These are phyloP conservation scores for Pleurotus tuoliensis DNA, from an alignment of 768 basidiomycete species.

Conservation along the genomic window DNA sequence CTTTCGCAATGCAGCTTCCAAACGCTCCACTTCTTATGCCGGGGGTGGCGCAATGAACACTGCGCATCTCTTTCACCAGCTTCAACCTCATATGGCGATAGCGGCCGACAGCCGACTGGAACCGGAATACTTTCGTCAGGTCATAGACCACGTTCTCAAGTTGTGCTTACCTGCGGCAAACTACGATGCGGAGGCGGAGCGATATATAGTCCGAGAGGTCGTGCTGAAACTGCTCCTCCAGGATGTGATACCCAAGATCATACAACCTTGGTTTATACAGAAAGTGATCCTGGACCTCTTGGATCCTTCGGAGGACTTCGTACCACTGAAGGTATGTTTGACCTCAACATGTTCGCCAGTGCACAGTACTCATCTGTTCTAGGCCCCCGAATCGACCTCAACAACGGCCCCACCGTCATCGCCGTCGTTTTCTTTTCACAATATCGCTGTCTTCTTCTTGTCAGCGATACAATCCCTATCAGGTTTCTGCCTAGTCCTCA, in stretches of 20 bases:
- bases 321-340: conserved; percentile 24
- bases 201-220: conserved; percentile 82
- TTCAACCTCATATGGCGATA: conserved; percentile 84
- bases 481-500: conserved; percentile 61
- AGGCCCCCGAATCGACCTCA: conserved; percentile 19
- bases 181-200: conserved; percentile 72
- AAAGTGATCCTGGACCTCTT: conserved; percentile 63
- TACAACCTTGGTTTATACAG: conserved; percentile 91
- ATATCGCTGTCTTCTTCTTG: conserved; percentile 63
- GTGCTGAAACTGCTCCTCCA: conserved; percentile 72
- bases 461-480: conserved; percentile 73
- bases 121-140: conserved; percentile 74
- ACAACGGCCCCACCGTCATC: conserved; percentile 24
- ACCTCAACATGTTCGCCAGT: background rate
- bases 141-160: conserved; percentile 72
- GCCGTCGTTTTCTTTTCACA: conserved; percentile 43
- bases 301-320: conserved; percentile 35
- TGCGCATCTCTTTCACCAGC: conserved; percentile 68
- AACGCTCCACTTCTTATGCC: conserved; percentile 68
- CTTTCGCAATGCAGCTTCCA: conserved; percentile 64
- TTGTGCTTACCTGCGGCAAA: conserved; percentile 74
- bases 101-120: conserved; percentile 62
- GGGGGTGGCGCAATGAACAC: conserved; percentile 58
- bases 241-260: conserved; percentile 63
- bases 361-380: background rate